These are phyloP conservation scores for Lathyrus aphaca DNA, from an alignment of 306 rosid genomes.

Conservation along the genomic window DNA sequence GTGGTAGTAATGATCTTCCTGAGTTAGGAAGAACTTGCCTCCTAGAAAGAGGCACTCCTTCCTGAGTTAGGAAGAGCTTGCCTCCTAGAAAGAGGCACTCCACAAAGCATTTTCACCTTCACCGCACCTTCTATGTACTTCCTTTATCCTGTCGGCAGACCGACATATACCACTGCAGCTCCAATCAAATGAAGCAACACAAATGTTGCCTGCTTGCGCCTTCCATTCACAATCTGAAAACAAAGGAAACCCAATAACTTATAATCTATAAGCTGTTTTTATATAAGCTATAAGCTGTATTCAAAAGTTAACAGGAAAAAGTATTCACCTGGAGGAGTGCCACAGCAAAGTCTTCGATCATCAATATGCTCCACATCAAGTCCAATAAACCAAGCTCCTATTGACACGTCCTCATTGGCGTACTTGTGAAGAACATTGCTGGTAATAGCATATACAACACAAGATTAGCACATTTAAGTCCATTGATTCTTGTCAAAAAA, in stretches of 20 bases:
- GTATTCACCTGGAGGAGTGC: slow-evolving; percentile 91
- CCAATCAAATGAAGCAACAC: slow-evolving; percentile 98
- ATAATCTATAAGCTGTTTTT: neutral
- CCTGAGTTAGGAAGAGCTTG: slow-evolving; percentile 74
- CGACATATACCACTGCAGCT: slow-evolving; percentile 96
- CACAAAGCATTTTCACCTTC: slow-evolving; percentile 91
- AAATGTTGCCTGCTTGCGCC: slow-evolving; percentile 98
- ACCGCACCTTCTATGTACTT: slow-evolving; percentile 92
- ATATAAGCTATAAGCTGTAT: neutral
- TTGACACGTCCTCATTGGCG: slow-evolving; percentile 96
- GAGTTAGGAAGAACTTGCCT: slow-evolving; percentile 66
- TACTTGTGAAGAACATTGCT: slow-evolving; percentile 96
- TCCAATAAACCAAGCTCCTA: slow-evolving; percentile 98
- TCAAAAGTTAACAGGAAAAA: neutral
- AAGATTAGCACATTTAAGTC: slow-evolving; percentile 14
- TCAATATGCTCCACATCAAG: slow-evolving; percentile 91
- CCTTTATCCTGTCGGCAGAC: slow-evolving; percentile 95
- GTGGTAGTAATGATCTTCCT: slow-evolving; percentile 50
- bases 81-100: slow-evolving; percentile 75
- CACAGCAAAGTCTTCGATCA: slow-evolving; percentile 91
- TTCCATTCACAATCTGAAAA: slow-evolving; percentile 99
- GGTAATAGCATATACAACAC: slow-evolving; percentile 36
- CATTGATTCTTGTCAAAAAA: too few species aligned
- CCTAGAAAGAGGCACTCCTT: slow-evolving; percentile 86
- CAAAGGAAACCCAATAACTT: slow-evolving; percentile 3